A percentile compares a stretch with the other conserved stretches of the same genome.
These are phyloP conservation scores for Geosmithia flava DNA, from an alignment of 2,329 filamentous ascomycete genomes.

Conservation along the genomic window DNA sequence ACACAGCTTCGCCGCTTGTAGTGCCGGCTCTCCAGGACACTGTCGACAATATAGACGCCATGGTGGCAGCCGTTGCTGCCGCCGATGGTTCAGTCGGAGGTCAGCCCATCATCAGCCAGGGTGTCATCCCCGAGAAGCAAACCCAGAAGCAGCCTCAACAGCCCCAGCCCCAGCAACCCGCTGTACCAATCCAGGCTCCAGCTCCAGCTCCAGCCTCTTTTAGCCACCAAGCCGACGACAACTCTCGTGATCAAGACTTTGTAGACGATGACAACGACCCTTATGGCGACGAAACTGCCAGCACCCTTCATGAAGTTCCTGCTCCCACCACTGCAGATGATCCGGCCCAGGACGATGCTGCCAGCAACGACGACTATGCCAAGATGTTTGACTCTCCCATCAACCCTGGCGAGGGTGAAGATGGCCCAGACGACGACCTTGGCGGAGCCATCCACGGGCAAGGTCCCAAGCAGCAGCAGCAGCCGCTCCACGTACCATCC, in stretches of 20 bases:
- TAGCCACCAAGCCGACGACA: neutral
- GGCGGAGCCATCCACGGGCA: neutral
- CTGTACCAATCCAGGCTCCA: neutral
- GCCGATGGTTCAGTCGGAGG: conserved; percentile 7
- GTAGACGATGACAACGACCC: conserved; percentile 23
- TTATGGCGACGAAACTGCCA: conserved; percentile 24
- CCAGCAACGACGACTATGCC: conserved; percentile 35
- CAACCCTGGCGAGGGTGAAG: conserved; percentile 16
- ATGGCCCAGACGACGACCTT: neutral
- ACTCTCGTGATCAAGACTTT: conserved; percentile 16
- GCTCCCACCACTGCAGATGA: conserved; percentile 10
- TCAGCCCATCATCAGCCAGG: neutral
- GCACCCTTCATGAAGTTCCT: neutral
- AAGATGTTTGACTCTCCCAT: conserved; percentile 37
- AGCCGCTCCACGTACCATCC: neutral
- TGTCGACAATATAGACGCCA: conserved; percentile 36
- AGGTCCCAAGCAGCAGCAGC: neutral
- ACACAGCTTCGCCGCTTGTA: conserved; percentile 31
- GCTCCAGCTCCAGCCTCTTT: conserved; percentile 14
- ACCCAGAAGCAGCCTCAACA: too few species aligned
- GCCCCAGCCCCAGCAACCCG: too few species aligned
- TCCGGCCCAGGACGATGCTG: conserved; percentile 14
- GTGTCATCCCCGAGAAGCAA: neutral
- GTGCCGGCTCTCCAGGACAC: conserved; percentile 39
- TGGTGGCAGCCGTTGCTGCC: conserved; percentile 23